Evolutionary conservation across 768 basidiomycete species (phyloP), one percentile per base, ranked within the genome.

Genomic region (Termitomyces sp.): DNA sequence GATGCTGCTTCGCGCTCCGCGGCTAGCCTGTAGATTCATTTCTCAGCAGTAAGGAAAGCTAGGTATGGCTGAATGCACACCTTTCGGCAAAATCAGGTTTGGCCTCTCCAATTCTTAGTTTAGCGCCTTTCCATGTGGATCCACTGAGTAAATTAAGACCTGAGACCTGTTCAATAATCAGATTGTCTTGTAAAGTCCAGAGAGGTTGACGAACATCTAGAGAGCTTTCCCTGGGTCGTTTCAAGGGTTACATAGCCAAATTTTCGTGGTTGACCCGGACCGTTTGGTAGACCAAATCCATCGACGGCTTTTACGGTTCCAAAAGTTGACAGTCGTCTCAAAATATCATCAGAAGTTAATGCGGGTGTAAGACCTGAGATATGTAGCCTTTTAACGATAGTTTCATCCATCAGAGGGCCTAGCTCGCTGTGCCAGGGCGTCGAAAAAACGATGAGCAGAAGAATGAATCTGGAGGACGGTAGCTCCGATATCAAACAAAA

Each of bases 41-140:
- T 7, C 9, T 51, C n/a, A 40, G n/a, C 1, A n/a, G 14, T 4
- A 40, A n/a, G 21, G 25, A 11, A 25, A 27, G 9, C 4, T 11
- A 32, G 11, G 3, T 35, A 38, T n/a, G 29, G 12, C 17, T 40
- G 4, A 23, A 45, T 23, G 62, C 75, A 37, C 49, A 88, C 91
- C 83, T 77, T 65, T 86, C 83, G 3, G 69, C 69, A 63, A 78
- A 92, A 67, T 92, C 85, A 1, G 86, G 86, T 59, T 84, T 88
- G n/a, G 92, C 91, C 62, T 92, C 90, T 9, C 90, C 90, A 35
- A 94, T 81, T 17, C 90, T 81, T 32, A 94, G 72, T 62, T 89
- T 92, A 21, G 90, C 74, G n/a, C 92, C 92, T 72, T 92, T 93
- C 89, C 90, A 95, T 0, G 83, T 89, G 6, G 88, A 83, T 34